Conservation (phyloP, 139 green algal genomes). For the Zygnema cylindricum region DNA sequence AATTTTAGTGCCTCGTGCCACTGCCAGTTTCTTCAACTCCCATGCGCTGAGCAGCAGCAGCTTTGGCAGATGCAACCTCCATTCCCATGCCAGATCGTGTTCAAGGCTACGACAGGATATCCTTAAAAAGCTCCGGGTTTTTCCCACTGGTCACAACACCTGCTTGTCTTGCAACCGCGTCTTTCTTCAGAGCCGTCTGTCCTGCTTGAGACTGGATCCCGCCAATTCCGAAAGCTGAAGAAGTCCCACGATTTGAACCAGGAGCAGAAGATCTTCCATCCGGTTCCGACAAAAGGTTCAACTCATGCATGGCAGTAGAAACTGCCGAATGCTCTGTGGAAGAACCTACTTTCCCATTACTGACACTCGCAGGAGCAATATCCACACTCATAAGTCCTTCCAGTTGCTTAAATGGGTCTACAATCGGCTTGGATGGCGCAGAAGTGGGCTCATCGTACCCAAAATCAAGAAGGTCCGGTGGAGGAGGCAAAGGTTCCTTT, state of each 20-base stretch:
- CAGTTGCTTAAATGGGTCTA: slow-evolving; percentile 59
- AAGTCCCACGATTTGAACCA: background rate
- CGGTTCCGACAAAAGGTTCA: background rate
- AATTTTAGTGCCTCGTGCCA: background rate
- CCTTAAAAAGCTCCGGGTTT: slow-evolving; percentile 55
- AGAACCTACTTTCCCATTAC: background rate
- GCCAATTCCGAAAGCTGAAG: background rate
- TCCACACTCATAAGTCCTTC: slow-evolving; percentile 42
- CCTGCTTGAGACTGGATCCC: slow-evolving; percentile 7
- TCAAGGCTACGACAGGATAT: slow-evolving; percentile 39
- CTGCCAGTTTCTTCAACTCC: background rate
- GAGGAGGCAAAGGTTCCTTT: background rate
- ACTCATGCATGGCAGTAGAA: background rate
- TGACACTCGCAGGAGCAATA: slow-evolving; percentile 1
- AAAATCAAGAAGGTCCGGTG: slow-evolving; percentile 46
- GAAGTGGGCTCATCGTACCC: slow-evolving; percentile 30
- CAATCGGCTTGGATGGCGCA: background rate
- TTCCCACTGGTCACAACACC: slow-evolving; percentile 31
- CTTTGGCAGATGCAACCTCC: background rate
- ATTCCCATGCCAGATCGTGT: too few relatives aligned
- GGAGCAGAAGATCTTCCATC: background rate
- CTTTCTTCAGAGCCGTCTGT: slow-evolving; percentile 12
- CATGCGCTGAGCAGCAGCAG: background rate
- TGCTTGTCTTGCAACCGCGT: slow-evolving; percentile 45
- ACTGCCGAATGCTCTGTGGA: background rate